Conservation (phyloP, 2,329 filamentous ascomycete genomes). For the Penicillium capsulatum region DNA sequence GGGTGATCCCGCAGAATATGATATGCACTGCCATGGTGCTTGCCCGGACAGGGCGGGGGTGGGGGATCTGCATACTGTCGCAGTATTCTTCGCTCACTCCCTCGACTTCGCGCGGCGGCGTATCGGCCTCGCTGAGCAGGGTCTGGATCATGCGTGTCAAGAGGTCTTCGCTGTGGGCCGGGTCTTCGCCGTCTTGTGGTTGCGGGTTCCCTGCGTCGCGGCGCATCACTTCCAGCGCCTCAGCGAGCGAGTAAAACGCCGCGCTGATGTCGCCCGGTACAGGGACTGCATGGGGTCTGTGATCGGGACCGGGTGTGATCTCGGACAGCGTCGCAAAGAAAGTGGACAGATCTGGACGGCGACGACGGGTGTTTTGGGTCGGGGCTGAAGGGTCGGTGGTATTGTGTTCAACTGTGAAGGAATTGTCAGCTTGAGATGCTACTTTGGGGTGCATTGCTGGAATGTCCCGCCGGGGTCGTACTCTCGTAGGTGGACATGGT, state of each 20-base stretch:
- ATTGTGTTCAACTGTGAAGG: conserved; percentile 41
- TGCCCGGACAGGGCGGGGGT: no score
- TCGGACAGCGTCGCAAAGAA: conserved; percentile 61
- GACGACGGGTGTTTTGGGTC: conserved; percentile 35
- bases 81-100: conserved; percentile 60
- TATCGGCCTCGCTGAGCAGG: conserved; percentile 54
- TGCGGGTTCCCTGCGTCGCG: conserved; percentile 33
- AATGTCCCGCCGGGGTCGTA: conserved; percentile 12
- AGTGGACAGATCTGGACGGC: conserved; percentile 60
- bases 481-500: conserved; percentile 44
- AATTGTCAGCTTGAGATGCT: conserved; percentile 4
- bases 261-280: conserved; percentile 59
- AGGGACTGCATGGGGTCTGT: conserved; percentile 56
- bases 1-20: not conserved
- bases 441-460: not conserved
- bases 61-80: conserved; percentile 47
- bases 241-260: conserved; percentile 56
- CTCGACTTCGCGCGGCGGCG: conserved; percentile 57
- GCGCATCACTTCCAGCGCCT: conserved; percentile 58
- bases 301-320: conserved; percentile 51
- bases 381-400: conserved; percentile 31
- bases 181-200: conserved; percentile 20
- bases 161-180: conserved; percentile 38
- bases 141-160: conserved; percentile 54
- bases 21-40: not conserved